A percentile compares a stretch with the other conserved stretches of the same genome.
phyloP scores from a whole-genome alignment of 2,329 filamentous ascomycete species.

The Fusarium marasasianum region DNA sequence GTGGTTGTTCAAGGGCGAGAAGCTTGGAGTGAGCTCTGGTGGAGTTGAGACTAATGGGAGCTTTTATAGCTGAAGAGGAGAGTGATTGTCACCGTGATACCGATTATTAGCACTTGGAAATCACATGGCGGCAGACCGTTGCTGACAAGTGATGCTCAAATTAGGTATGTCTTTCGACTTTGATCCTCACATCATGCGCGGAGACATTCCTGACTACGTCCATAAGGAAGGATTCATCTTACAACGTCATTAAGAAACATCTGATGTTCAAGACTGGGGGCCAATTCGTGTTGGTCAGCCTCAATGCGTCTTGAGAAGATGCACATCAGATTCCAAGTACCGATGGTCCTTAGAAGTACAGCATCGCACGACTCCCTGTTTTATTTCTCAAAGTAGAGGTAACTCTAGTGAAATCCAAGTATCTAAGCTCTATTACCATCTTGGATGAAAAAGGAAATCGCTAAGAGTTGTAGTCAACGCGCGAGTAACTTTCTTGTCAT shows the following conservation, averaged over 20 bases:
- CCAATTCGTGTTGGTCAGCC: neutral
- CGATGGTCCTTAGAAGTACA: neutral
- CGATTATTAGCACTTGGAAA: neutral
- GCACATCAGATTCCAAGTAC: neutral
- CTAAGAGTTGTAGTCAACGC: rapidly evolving
- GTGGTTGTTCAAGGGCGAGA: too few species aligned
- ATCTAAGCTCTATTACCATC: too few species aligned
- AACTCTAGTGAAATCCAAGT: too few species aligned
- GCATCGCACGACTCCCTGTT: neutral
- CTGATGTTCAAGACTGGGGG: neutral
- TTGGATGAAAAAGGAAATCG: rapidly evolving
- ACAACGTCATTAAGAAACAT: neutral
- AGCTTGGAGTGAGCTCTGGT: too few species aligned
- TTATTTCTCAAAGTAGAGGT: rapidly evolving
- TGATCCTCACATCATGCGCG: neutral
- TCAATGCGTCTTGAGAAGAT: neutral
- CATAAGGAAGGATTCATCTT: neutral
- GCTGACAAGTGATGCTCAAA: neutral
- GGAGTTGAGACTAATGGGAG: rapidly evolving
- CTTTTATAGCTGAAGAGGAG: neutral
- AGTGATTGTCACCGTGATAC: neutral
- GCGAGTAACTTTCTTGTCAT: rapidly evolving
- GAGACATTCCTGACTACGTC: neutral
- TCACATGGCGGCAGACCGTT: neutral
- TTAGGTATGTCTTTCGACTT: neutral